phyloP scores from a whole-genome alignment of 2,329 filamentous ascomycete genomes.

The Colletotrichum cordylinicola region DNA sequence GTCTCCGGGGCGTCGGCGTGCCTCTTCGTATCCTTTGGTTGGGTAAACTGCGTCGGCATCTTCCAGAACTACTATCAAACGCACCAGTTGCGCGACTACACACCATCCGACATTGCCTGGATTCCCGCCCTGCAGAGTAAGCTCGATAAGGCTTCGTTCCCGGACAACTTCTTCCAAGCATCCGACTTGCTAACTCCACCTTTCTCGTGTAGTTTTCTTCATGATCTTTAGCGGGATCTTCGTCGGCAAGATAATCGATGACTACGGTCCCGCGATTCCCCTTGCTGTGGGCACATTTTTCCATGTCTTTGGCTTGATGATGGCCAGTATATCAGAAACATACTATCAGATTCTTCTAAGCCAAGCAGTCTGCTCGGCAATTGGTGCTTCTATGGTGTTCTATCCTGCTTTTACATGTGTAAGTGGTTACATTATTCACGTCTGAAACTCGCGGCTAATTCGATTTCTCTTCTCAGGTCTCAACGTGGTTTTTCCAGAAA shows the following conservation, averaged over 20 bases:
- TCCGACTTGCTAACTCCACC: too few species aligned
- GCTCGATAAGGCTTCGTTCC: not conserved
- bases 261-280: slow-evolving; percentile 62
- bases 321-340: slow-evolving; percentile 53
- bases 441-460: too few species aligned
- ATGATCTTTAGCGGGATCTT: slow-evolving; percentile 54
- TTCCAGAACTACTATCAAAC: slow-evolving; percentile 66
- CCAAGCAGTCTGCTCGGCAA: slow-evolving; percentile 40
- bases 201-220: not conserved
- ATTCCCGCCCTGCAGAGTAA: slow-evolving; percentile 38
- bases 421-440: too few species aligned
- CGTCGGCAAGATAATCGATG: slow-evolving; percentile 66
- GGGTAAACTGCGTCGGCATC: slow-evolving; percentile 44
- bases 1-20: not conserved
- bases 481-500: slow-evolving; percentile 27
- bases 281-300: slow-evolving; percentile 56
- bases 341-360: slow-evolving; percentile 46
- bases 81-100: slow-evolving; percentile 50
- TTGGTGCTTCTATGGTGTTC: slow-evolving; percentile 39
- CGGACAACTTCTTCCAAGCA: too few species aligned
- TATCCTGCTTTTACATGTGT: slow-evolving; percentile 16
- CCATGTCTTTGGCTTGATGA: slow-evolving; percentile 68
- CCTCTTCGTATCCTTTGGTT: not conserved
- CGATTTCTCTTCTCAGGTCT: not conserved
- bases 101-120: slow-evolving; percentile 62